A percentile compares a stretch with the other conserved stretches of the same genome.
phyloP scores from a whole-genome alignment of 306 rosid species.

The Lagenaria siceraria region DNA sequence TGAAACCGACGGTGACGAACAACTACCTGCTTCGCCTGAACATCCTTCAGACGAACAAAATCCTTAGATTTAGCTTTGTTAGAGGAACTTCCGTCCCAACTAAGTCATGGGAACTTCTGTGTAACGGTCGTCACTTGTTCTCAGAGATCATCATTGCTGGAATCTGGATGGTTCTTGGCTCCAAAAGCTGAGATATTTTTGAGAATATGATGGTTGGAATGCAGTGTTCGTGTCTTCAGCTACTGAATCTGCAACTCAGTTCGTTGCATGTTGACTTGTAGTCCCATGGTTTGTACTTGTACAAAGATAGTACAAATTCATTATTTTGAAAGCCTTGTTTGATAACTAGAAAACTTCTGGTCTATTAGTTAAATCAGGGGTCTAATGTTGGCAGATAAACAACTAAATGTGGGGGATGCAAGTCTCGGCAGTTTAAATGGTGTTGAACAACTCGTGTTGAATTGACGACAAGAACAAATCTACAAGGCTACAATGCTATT shows the following conservation, averaged over 20 bases:
- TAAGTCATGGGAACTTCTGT: neutral
- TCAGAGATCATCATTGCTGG: neutral
- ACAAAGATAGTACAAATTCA: slow-evolving; percentile 5
- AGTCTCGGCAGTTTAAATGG: neutral
- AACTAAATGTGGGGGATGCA: neutral
- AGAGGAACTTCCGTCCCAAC: neutral
- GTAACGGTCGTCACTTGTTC: neutral
- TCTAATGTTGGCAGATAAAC: neutral
- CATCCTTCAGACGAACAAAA: slow-evolving; percentile 25
- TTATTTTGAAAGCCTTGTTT: neutral
- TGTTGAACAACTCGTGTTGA: neutral
- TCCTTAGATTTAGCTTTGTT: slow-evolving; percentile 8
- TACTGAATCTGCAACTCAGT: neutral
- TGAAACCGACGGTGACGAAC: slow-evolving; percentile 22
- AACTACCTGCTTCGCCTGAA: slow-evolving; percentile 17
- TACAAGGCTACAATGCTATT: neutral
- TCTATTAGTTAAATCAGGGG: neutral
- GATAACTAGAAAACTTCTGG: neutral
- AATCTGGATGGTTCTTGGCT: neutral
- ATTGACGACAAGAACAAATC: neutral
- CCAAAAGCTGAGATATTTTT: neutral
- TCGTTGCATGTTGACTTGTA: neutral
- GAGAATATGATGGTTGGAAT: neutral
- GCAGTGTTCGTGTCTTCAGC: neutral
- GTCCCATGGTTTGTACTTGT: neutral